These are phyloP conservation scores for Solanum bukasovii DNA, from an alignment of 257 asterid genomes.

Conservation along the genomic window DNA sequence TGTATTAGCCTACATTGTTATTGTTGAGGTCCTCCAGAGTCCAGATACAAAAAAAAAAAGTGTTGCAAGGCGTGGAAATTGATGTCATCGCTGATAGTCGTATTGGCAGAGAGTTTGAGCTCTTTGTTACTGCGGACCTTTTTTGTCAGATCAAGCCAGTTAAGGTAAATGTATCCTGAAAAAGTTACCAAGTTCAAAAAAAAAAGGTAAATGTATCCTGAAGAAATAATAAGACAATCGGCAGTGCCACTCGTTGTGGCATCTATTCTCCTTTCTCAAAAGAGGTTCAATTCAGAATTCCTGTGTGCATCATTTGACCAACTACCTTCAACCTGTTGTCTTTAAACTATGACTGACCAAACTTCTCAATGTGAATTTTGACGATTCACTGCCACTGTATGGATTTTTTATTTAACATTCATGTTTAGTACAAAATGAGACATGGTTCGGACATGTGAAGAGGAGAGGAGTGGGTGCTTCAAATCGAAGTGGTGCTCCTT, in stretches of 20 bases:
- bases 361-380: not conserved
- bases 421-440: not conserved
- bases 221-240: not conserved
- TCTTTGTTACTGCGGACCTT: not conserved
- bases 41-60: not conserved
- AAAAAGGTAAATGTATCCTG: not conserved
- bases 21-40: not conserved
- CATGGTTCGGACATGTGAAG: not conserved
- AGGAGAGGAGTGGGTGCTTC: not conserved
- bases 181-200: too few species aligned
- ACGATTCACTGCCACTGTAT: not conserved
- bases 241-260: not conserved
- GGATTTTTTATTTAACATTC: not conserved
- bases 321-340: not conserved
- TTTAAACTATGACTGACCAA: not conserved
- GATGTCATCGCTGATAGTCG: not conserved
- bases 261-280: not conserved
- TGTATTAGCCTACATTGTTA: not conserved
- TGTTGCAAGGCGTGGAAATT: not conserved
- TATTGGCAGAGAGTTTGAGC: not conserved
- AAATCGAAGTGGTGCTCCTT: not conserved
- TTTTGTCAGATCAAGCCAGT: not conserved
- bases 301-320: not conserved
- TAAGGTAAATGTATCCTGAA: not conserved
- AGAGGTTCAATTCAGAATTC: not conserved